Evolutionary conservation across 495 filamentous ascomycete genomes (phyloP).

Genomic region (Neurospora sp.): DNA sequence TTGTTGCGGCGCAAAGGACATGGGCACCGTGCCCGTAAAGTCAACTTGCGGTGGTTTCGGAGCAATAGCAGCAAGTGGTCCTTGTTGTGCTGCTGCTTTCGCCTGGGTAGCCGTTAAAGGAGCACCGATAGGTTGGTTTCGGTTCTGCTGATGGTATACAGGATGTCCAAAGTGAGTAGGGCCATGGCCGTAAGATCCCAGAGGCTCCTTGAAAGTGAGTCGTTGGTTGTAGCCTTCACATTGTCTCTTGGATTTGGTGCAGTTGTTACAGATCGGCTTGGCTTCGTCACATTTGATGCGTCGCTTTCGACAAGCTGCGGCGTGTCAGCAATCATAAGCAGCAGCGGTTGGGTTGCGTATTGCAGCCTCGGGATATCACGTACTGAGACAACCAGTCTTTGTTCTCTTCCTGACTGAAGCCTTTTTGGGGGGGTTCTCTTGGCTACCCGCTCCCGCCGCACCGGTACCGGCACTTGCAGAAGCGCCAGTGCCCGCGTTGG

Average conservation of each 20-base stretch:
- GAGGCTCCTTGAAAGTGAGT: conserved; percentile 83
- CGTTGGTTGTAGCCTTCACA: conserved; percentile 94
- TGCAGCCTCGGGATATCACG: conserved; percentile 23
- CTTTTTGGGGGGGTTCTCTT: conserved; percentile 26
- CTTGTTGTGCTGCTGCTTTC: conserved; percentile 13
- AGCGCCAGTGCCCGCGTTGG: background rate
- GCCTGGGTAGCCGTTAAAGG: conserved; percentile 15
- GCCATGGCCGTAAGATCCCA: conserved; percentile 42
- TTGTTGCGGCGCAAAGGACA: conserved; percentile 8
- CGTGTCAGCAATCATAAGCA: conserved; percentile 7
- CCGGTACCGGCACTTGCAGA: background rate
- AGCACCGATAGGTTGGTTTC: conserved; percentile 10
- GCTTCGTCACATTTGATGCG: conserved; percentile 98
- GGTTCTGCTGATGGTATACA: conserved; percentile 16
- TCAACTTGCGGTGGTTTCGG: conserved; percentile 26
- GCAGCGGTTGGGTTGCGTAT: background rate
- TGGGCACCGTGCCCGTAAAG: conserved; percentile 15
- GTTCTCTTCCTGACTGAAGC: conserved; percentile 60
- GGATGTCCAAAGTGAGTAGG: conserved; percentile 13
- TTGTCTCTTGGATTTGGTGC: conserved; percentile 84
- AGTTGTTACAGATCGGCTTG: conserved; percentile 79
- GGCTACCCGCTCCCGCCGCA: background rate
- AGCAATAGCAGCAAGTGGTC: conserved; percentile 19
- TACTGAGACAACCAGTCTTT: conserved; percentile 94
- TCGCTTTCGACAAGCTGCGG: conserved; percentile 75